These are phyloP conservation scores for Trichoderma asperelloides DNA, from an alignment of 495 filamentous ascomycete genomes.

Conservation along the genomic window DNA sequence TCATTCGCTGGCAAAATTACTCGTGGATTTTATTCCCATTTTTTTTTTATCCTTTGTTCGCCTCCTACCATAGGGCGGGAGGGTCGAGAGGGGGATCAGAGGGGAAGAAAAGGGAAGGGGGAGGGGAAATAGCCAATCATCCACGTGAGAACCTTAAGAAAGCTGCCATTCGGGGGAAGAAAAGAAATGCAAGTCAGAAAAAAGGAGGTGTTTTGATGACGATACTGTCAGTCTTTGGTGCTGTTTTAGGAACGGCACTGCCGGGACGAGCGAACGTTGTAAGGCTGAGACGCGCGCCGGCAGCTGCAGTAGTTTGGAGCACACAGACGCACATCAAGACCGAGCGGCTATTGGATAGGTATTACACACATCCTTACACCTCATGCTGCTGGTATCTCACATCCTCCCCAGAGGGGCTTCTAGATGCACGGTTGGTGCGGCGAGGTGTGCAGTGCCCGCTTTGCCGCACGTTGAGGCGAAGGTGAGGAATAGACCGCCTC, in stretches of 20 bases:
- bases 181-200: conserved; percentile 4
- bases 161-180: neutral
- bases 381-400: no score
- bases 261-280: neutral
- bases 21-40: neutral
- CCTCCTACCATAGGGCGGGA: neutral
- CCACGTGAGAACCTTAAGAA: conserved; percentile 3
- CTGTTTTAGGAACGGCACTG: conserved; percentile 2
- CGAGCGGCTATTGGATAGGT: neutral
- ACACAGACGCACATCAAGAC: neutral
- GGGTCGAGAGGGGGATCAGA: neutral
- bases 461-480: conserved; percentile 1
- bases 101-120: neutral
- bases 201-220: conserved; percentile 2
- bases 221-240: conserved; percentile 4
- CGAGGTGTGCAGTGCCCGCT: neutral
- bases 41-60: neutral
- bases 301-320: neutral
- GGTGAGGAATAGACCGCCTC: neutral
- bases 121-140: neutral
- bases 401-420: no score
- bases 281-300: conserved; percentile 7
- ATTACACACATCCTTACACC: neutral
- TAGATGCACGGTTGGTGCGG: neutral
- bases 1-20: neutral